Evolutionary conservation across 1,284 basidiomycete species (phyloP).

Genomic region (Fistulinella staudtii): DNA sequence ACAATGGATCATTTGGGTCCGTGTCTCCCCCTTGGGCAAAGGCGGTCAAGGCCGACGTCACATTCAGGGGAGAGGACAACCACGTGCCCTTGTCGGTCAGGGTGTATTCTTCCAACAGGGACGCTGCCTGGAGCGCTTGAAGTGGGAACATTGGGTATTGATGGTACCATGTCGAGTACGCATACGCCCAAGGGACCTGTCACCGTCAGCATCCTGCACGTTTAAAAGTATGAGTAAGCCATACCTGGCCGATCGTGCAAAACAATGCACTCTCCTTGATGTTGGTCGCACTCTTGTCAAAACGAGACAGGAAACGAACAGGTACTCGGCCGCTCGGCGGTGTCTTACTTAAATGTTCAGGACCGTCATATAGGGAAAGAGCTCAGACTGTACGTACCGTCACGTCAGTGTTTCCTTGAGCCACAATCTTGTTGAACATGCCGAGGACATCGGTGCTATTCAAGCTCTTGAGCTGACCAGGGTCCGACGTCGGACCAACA

Average conservation of each 20-base stretch:
- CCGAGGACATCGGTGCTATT: constrained; percentile 7
- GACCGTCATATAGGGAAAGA: neutral
- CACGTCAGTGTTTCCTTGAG: constrained; percentile 23
- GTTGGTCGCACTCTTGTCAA: constrained; percentile 53
- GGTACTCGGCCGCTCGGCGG: constrained; percentile 26
- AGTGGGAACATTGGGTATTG: constrained; percentile 48
- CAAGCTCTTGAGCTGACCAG: constrained; percentile 11
- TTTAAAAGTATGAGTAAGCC: neutral
- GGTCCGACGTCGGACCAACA: constrained; percentile 19
- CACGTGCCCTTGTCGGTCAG: constrained; percentile 46
- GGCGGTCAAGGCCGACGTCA: constrained; percentile 32
- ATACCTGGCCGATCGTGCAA: constrained; percentile 45
- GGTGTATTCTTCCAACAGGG: constrained; percentile 45
- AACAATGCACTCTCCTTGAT: constrained; percentile 51
- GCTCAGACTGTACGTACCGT: constrained; percentile 5
- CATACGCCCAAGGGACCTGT: constrained; percentile 48
- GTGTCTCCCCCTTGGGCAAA: constrained; percentile 39
- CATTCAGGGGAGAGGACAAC: constrained; percentile 36
- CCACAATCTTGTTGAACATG: constrained; percentile 23
- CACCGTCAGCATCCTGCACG: neutral
- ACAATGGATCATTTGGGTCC: constrained; percentile 34
- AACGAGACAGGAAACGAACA: constrained; percentile 49
- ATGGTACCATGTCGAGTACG: constrained; percentile 53
- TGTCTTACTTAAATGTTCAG: constrained; percentile 11
- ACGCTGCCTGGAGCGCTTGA: constrained; percentile 43